Evolutionary conservation across 106 monocot genomes (phyloP), one percentile per base, ranked within the genome.

Genomic region (Acanthochlamys bracteata): DNA sequence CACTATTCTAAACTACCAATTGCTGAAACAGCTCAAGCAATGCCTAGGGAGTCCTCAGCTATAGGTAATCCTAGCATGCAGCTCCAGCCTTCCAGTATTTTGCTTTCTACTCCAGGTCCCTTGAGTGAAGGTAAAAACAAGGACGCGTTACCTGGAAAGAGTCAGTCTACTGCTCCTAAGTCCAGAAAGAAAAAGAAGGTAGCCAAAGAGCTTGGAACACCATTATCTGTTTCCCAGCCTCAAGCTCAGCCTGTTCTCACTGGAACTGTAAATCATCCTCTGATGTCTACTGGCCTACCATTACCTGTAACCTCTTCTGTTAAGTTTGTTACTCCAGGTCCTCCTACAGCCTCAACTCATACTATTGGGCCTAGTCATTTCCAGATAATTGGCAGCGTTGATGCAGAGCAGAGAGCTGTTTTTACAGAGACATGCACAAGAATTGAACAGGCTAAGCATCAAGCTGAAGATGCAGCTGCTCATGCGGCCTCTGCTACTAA

Each of bases 401-500:
- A 20, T 39, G 49, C 60, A 64, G 78, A 78, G 39, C 72, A 84
- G 55, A 81, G 76, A 71, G 60, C 60, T 22, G 62, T 76, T 4
- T 66, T 92, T 24, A 79, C 85, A 42, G 85, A 98, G 61, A 79
- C 70, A 13, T 67, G 47, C 53, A 75, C 49, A 68, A 83, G 73
- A 79, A 66, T 91, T 63, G 88, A 91, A 69, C 82, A 83, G 65
- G 85, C 91, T 49, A 98, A 79, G 65, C 73, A 66, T 39, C 78
- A 83, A 64, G 96, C 96, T 9, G 85, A 91, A 76, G 83, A 85
- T 74, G 96, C 96, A 71, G 82, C 84, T 71, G 64, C 74, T 55
- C 67, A 81, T 47, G 82, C 96, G 58, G 80, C 80, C 67, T 73
- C 91, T 61, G 78, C 88, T 12, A 74, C 85, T 12, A 76, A 66